Evolutionary conservation across 2,329 filamentous ascomycete genomes (phyloP).

Genomic region (Blastomyces parvus): DNA sequence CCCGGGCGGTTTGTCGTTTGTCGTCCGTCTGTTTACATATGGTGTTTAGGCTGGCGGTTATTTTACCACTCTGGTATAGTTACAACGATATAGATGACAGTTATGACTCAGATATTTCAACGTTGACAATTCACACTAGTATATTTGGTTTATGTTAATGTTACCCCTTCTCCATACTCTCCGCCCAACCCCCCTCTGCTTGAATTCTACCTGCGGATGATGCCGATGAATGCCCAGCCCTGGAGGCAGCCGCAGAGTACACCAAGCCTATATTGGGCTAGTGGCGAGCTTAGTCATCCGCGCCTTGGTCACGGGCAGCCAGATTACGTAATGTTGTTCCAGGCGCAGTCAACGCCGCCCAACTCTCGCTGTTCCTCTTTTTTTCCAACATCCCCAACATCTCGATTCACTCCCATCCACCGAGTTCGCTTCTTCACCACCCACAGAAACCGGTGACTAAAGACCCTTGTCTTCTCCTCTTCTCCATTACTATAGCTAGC

Average conservation of each 20-base stretch:
- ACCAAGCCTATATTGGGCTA: background rate
- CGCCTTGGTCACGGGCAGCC: background rate
- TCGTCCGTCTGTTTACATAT: background rate
- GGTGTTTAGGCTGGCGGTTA: background rate
- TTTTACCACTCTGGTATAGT: background rate
- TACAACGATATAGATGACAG: background rate
- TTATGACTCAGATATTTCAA: background rate
- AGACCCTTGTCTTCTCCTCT: background rate
- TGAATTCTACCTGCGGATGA: no score
- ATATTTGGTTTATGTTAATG: background rate
- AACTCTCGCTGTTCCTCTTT: slow-evolving; percentile 8
- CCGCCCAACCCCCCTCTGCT: background rate
- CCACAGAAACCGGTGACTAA: background rate
- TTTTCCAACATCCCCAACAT: background rate
- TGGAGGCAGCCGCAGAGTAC: no score
- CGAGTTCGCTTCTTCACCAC: background rate
- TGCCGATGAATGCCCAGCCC: no score
- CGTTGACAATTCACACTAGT: background rate
- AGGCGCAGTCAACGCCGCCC: background rate
- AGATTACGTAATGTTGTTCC: no score
- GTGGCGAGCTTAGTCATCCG: background rate
- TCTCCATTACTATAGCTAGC: background rate
- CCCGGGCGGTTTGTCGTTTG: background rate
- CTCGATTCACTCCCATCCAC: background rate
- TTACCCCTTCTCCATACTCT: background rate